Base-by-base conservation (phyloP, 140 eudicot species). In the Oenanthe javanica region DNA sequence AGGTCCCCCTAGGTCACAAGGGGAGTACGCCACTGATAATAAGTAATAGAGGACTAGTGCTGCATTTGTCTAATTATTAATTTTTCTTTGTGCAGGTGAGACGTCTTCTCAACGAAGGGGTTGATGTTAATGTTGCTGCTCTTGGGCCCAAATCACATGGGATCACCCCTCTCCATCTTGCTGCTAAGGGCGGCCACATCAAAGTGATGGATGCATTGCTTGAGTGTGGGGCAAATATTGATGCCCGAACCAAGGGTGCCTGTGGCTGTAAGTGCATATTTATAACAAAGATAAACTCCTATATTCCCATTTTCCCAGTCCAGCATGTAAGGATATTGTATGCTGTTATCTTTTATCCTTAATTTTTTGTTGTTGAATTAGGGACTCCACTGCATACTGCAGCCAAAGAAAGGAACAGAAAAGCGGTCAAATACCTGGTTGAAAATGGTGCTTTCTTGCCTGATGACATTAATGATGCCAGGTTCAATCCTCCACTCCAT, bases 351-450 rank as follows among this genome's bases (percentile, higher is more conserved):
- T 19, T n/a, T 71, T 71, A 4, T 38, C 47, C 16, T 36, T 14
- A 46, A 46, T 11, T 4, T 12, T 76, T 79, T 46, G 72, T 79
- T 9, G 19, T 66, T 79, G 64, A 59, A 81, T 80, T 18, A 94
- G 98, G 99, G 99, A 93, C 99, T 43, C 99, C 99, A 15, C 99
- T 96, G 55, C 99, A 96, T 82, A 86, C 86, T 76, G 99, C 99
- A 74, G 98, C 99, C 75, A 96, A 93, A 87, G 96, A 93, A 85
- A 87, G 91, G 77, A 89, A 96, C 87, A 91, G 83, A 84, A 82
- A 87, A 78, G 98, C 97, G 2, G 89, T 96, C 25, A 89, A 83
- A 77, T 96, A 89, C 80, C 81, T 96, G 73, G 85, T 96, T 7
- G 96, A 91, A 82, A 96, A 96, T 47, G 99, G 98, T 23, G 99